These are phyloP conservation scores for Malassezia yamatoensis DNA, from an alignment of 1,284 basidiomycete species.

Conservation along the genomic window DNA sequence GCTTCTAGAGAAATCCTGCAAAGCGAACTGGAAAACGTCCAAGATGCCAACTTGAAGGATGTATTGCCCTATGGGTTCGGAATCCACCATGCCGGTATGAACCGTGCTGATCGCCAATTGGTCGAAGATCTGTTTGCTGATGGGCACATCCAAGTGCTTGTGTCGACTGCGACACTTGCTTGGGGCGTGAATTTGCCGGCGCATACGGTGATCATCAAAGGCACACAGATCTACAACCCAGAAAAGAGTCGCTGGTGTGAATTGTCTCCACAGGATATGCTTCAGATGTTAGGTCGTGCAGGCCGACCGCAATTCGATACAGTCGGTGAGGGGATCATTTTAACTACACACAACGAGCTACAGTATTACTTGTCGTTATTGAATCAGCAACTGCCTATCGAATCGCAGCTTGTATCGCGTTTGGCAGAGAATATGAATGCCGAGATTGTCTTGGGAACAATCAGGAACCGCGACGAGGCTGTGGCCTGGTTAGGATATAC, in stretches of 20 bases:
- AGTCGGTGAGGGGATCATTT: slow-evolving; percentile 94
- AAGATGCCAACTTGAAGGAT: slow-evolving; percentile 75
- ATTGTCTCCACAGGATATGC: slow-evolving; percentile 85
- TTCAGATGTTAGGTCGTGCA: slow-evolving; percentile 97
- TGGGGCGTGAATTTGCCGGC: slow-evolving; percentile 99
- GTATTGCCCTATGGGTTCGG: slow-evolving; percentile 91
- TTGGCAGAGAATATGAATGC: slow-evolving; percentile 94
- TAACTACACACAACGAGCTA: slow-evolving; percentile 91
- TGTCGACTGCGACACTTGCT: slow-evolving; percentile 93
- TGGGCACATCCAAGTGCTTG: slow-evolving; percentile 83
- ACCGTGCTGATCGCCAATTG: slow-evolving; percentile 77
- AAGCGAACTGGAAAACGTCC: slow-evolving; percentile 67
- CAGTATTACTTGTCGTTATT: slow-evolving; percentile 65
- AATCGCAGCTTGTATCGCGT: slow-evolving; percentile 84
- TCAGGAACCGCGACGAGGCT: slow-evolving; percentile 83
- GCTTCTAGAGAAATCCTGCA: slow-evolving; percentile 38
- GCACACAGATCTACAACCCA: slow-evolving; percentile 97
- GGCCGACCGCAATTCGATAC: slow-evolving; percentile 97
- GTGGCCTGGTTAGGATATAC: slow-evolving; percentile 67
- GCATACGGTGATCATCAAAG: slow-evolving; percentile 97
- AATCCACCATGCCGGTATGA: slow-evolving; percentile 98
- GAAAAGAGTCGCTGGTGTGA: slow-evolving; percentile 97
- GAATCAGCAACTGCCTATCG: slow-evolving; percentile 61
- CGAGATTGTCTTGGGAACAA: slow-evolving; percentile 89
- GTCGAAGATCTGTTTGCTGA: slow-evolving; percentile 93